These are phyloP conservation scores for Saccharomyces paradoxus DNA, from an alignment of 805 yeast genomes.

Conservation along the genomic window DNA sequence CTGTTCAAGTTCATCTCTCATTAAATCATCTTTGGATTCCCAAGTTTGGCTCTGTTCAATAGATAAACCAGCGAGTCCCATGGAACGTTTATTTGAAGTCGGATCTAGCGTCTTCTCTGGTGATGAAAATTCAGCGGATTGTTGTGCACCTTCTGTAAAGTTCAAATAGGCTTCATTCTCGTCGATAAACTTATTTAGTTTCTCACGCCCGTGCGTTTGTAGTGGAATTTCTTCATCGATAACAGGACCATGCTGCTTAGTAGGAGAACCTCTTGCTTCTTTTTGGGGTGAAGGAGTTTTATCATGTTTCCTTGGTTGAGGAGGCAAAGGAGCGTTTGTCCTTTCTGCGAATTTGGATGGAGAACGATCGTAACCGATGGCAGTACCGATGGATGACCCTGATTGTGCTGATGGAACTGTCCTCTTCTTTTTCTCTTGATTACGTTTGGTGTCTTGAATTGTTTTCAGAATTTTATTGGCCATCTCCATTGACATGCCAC, in stretches of 20 bases:
- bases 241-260: not conserved
- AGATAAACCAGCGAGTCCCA: not conserved
- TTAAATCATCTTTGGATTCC: conserved; percentile 9
- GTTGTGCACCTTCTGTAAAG: conserved; percentile 22
- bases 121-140: conserved; percentile 10
- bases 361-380: conserved; percentile 11
- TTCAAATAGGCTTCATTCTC: conserved; percentile 23
- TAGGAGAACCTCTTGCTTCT: not conserved
- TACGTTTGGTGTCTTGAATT: conserved; percentile 60
- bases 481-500: conserved; percentile 97
- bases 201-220: conserved; percentile 6
- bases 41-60: conserved; percentile 3
- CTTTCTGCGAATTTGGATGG: conserved; percentile 5
- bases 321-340: not conserved
- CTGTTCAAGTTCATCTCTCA: conserved; percentile 12
- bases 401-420: conserved; percentile 6
- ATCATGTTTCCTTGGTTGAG: not conserved
- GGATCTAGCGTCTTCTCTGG: conserved; percentile 11
- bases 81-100: not conserved
- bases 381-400: conserved; percentile 10
- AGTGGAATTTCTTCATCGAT: not conserved
- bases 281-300: not conserved
- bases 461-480: conserved; percentile 84
- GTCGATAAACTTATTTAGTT: conserved; percentile 21
- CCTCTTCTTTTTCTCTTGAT: conserved; percentile 22